phyloP scores from a whole-genome alignment of 2,329 filamentous ascomycete species.

The Claviceps cyperi region DNA sequence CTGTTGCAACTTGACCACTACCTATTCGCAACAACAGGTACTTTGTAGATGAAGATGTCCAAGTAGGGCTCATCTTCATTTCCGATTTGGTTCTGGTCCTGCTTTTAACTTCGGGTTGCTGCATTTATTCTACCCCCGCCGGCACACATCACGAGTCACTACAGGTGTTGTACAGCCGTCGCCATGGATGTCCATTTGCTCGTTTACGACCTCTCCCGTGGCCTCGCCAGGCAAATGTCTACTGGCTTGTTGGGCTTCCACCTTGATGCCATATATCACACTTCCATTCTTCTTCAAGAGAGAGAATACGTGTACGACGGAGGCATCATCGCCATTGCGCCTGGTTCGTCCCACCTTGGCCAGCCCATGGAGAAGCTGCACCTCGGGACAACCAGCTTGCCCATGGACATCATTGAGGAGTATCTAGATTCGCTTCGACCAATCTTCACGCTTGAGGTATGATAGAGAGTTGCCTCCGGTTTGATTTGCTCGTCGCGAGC shows the following conservation, averaged over 20 bases:
- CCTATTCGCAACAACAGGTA: neutral
- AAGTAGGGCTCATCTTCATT: neutral
- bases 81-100: too few species aligned
- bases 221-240: constrained; percentile 41
- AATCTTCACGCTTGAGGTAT: constrained; percentile 67
- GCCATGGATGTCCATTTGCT: constrained; percentile 63
- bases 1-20: neutral
- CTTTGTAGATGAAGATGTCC: neutral
- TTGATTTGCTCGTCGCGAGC: neutral
- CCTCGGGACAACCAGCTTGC: constrained; percentile 65
- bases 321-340: constrained; percentile 66
- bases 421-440: constrained; percentile 73
- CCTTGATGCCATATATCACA: constrained; percentile 92
- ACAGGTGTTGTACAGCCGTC: neutral
- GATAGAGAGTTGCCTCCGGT: neutral
- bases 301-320: constrained; percentile 85
- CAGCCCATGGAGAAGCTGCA: constrained; percentile 60
- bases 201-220: constrained; percentile 63
- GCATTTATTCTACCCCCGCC: neutral
- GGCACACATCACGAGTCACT: too few species aligned
- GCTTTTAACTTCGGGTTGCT: too few species aligned
- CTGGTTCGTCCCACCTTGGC: constrained; percentile 78
- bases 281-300: constrained; percentile 71
- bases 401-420: constrained; percentile 69
- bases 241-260: constrained; percentile 37